Conservation (phyloP, 352 stramenopile genomes). For the Saprolegnia diclina region DNA sequence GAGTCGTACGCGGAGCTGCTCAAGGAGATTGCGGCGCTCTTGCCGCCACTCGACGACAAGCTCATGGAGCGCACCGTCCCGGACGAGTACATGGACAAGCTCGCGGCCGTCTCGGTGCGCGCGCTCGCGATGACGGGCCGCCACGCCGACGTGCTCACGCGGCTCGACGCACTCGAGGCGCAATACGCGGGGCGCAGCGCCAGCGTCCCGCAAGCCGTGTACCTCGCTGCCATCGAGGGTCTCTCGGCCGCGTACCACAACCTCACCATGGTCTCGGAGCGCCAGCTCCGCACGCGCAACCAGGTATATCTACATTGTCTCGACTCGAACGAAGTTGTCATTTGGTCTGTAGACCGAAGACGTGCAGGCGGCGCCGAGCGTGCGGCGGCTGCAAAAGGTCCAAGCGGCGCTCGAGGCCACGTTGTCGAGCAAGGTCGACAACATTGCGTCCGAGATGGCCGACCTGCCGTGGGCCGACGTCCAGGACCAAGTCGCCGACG, state of each 20-base stretch:
- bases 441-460: background rate
- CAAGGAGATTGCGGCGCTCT: background rate
- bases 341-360: background rate
- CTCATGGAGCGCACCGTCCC: constrained; percentile 19
- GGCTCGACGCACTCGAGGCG: constrained; percentile 42
- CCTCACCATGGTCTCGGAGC: background rate
- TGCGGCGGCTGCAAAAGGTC: background rate
- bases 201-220: constrained; percentile 1
- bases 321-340: background rate
- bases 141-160: constrained; percentile 35
- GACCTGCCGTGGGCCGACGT: background rate
- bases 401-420: background rate
- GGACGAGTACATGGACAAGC: constrained; percentile 21
- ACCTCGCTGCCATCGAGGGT: constrained; percentile 11
- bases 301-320: background rate
- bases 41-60: constrained; percentile 17
- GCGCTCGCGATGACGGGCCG: constrained; percentile 45
- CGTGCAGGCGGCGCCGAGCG: background rate
- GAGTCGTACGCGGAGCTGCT: constrained; percentile 1
- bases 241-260: background rate
- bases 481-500: background rate
- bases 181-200: constrained; percentile 18
- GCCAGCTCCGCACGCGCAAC: background rate
- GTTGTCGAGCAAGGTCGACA: background rate
- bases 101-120: constrained; percentile 15